Conservation (phyloP, 2,329 filamentous ascomycete species). For the Pseudogymnoascus sp. region DNA sequence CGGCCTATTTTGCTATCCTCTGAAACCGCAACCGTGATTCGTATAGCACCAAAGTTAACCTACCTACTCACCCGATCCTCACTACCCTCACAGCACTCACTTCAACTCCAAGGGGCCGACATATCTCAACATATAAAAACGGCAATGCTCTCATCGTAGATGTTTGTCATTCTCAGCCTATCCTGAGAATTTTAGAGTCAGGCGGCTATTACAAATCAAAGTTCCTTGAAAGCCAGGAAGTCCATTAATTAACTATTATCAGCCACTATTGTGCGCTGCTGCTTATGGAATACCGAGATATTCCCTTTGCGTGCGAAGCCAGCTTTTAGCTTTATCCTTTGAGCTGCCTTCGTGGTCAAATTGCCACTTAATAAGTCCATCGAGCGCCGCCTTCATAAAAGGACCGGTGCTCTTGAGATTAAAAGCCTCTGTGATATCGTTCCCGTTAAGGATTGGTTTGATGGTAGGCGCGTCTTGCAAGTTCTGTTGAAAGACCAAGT, state of each 20-base stretch:
- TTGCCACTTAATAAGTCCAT: constrained; percentile 59
- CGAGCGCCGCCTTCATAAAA: constrained; percentile 57
- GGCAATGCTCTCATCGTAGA: too few species aligned
- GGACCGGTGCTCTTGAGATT: constrained; percentile 44
- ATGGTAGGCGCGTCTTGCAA: constrained; percentile 2
- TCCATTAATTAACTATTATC: not conserved
- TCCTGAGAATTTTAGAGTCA: too few species aligned
- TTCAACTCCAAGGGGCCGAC: too few species aligned
- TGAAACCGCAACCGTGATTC: not conserved
- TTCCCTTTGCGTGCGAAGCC: not conserved
- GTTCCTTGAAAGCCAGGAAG: too few species aligned
- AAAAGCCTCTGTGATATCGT: constrained; percentile 49
- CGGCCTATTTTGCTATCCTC: not conserved
- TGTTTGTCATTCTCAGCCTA: too few species aligned
- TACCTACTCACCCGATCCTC: not conserved
- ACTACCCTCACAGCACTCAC: too few species aligned
- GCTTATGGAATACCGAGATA: not conserved
- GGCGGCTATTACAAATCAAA: too few species aligned
- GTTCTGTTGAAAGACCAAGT: not conserved
- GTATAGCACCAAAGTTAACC: not conserved
- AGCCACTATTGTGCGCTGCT: not conserved
- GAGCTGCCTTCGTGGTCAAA: constrained; percentile 35
- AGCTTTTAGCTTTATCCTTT: not conserved
- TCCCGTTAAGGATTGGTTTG: constrained; percentile 35
- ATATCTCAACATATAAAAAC: too few species aligned